Conservation (phyloP, 306 rosid genomes). For the Sicyos baderoa region DNA sequence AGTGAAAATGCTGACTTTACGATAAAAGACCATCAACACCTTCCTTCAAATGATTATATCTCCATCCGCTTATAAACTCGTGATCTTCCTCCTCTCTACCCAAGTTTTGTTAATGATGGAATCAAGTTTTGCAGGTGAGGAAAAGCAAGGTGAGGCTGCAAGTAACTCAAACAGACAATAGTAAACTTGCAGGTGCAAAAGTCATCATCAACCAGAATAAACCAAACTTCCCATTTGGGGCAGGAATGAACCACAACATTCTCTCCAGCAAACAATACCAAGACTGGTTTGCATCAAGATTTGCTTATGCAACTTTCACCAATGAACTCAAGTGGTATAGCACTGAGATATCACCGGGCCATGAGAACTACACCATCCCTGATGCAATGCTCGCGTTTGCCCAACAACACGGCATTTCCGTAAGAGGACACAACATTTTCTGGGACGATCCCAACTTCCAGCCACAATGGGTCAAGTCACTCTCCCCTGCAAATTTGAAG, state of each 20-base stretch:
- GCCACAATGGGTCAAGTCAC: slow-evolving; percentile 50
- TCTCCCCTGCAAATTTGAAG: slow-evolving; percentile 23
- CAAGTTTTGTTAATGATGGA: neutral
- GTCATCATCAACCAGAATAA: slow-evolving; percentile 25
- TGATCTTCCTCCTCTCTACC: neutral
- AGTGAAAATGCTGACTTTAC: neutral
- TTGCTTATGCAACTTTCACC: slow-evolving; percentile 48
- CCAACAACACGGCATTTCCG: slow-evolving; percentile 29
- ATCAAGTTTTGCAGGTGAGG: slow-evolving; percentile 32
- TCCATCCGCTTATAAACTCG: too few species aligned
- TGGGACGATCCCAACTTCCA: slow-evolving; percentile 55
- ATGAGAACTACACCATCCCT: slow-evolving; percentile 32
- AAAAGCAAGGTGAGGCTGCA: slow-evolving; percentile 40
- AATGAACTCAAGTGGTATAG: slow-evolving; percentile 80
- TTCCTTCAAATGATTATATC: too few species aligned
- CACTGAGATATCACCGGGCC: slow-evolving; percentile 36
- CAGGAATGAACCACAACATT: slow-evolving; percentile 45
- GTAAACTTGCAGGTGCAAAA: slow-evolving; percentile 38
- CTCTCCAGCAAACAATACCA: slow-evolving; percentile 42
- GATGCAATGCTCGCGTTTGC: slow-evolving; percentile 59
- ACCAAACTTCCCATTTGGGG: slow-evolving; percentile 47
- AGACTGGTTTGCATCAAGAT: slow-evolving; percentile 58
- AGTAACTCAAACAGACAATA: slow-evolving; percentile 42
- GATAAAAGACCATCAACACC: neutral
- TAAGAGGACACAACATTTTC: slow-evolving; percentile 66